Percentiles rank a stretch among this genome's conserved stretches.
phyloP scores from a whole-genome alignment of 257 asterid genomes.

The Jaltomata sinuosa region DNA sequence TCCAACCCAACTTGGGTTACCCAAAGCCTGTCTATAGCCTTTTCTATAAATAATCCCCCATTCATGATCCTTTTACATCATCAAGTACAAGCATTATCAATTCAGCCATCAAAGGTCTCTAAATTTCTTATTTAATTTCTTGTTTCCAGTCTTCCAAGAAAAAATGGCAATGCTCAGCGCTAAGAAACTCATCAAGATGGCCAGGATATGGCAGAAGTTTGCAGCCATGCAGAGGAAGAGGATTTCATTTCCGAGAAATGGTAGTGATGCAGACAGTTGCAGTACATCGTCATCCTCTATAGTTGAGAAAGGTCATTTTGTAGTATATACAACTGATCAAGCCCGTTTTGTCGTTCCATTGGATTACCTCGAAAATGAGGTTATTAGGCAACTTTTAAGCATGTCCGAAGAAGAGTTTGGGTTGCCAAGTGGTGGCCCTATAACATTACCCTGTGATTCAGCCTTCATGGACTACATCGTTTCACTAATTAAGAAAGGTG shows the following conservation, averaged over 20 bases:
- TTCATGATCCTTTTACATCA: background rate
- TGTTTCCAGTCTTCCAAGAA: background rate
- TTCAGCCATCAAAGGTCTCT: background rate
- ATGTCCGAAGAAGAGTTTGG: slow-evolving; percentile 21
- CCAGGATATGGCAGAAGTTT: background rate
- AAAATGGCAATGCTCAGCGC: background rate
- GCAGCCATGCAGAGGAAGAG: background rate
- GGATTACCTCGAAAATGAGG: slow-evolving; percentile 5
- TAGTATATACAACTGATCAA: slow-evolving; percentile 19
- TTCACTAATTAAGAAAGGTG: slow-evolving; percentile 14
- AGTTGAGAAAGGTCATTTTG: slow-evolving; percentile 28
- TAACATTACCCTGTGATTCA: slow-evolving; percentile 20
- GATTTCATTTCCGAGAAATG: background rate
- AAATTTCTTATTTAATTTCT: background rate
- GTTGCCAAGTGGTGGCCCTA: background rate
- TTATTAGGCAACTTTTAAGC: slow-evolving; percentile 15
- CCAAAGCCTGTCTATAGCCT: no score
- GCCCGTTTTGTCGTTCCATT: slow-evolving; percentile 18
- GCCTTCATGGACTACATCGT: slow-evolving; percentile 7
- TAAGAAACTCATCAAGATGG: background rate
- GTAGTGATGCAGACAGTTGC: background rate
- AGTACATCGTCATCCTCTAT: background rate
- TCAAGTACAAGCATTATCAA: background rate
- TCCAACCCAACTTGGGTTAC: background rate
- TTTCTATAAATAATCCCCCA: background rate